Evolutionary conservation across 78 protist species (phyloP), one percentile per base, ranked within the genome.

Genomic region (Dictyostelium brefeldianum): DNA sequence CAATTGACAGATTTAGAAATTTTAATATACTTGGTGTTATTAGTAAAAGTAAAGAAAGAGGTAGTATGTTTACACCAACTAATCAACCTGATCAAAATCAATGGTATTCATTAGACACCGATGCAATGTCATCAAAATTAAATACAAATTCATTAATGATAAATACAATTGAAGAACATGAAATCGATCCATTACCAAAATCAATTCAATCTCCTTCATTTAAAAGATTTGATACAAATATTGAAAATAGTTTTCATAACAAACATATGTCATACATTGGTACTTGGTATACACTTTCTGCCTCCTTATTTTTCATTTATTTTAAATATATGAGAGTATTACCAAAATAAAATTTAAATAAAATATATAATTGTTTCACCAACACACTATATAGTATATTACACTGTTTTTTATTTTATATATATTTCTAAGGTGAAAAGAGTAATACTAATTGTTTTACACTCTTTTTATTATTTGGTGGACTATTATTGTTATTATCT

Each of bases 261-360:
- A 83, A 83, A 67, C 90, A 83, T 41, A 71, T 83, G 64, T 71
- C 90, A 9, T 83, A 83, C 56, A 83, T 83, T 25, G 77, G 77
- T 22, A 83, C 90, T 11, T 83, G 90, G 90, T 83, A 83, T 54
- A 14, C 75, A 10, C 67, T 83, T 17, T 22, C 81, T 0, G 90
- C 70, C 25, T 83, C 80, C 53, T 79, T 83, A 51, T 29, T 79
- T 4, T 83, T 83, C 20, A 69, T 83, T 17, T 83, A 83, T 41
- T 71, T 46, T 56, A 83, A 69, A 54, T 83, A 71, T 43, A 83
- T 83, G 90, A 69, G 80, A 83, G 29, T 27, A 53, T 12, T 36
- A 15, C 53, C 57, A 71, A 54, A 71, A 5, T 50, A 50, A 75
- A 51, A 18, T n/a, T n/a, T 22, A 75, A 75, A 25, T 10, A 18